A percentile compares a stretch with the other conserved stretches of the same genome.
Conservation (phyloP, 148 eudicot species). For the Cornus controversa region DNA sequence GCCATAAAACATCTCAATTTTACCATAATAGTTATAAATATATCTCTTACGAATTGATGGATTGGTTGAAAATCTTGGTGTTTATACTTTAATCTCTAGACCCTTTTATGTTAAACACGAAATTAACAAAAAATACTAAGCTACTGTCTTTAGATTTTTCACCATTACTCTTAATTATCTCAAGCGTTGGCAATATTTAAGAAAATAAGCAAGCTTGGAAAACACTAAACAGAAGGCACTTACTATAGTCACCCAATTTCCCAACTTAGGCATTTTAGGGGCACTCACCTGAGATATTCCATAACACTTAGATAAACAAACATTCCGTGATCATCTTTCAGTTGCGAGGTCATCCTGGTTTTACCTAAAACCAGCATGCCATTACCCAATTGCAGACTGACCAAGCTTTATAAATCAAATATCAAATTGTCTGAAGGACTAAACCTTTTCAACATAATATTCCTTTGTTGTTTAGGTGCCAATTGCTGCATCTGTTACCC, state of each 20-base stretch:
- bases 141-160: no score
- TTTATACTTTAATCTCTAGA: no score
- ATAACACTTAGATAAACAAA: neutral
- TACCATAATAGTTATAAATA: neutral
- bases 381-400: neutral
- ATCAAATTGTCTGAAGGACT: neutral
- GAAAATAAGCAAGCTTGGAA: neutral
- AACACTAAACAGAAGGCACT: neutral
- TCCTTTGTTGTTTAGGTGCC: constrained; percentile 31
- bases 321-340: constrained; percentile 3
- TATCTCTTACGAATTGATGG: neutral
- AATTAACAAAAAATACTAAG: no score
- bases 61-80: no score
- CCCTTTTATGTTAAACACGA: no score
- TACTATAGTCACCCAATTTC: neutral
- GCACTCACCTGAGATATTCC: neutral
- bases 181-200: neutral
- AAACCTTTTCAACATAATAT: neutral
- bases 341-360: neutral
- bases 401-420: neutral
- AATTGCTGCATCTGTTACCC: constrained; percentile 39
- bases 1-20: neutral
- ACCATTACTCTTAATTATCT: no score
- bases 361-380: neutral
- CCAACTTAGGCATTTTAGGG: neutral